Conservation (phyloP, 1,139 yeast genomes). For the Kodamaea alishanica region DNA sequence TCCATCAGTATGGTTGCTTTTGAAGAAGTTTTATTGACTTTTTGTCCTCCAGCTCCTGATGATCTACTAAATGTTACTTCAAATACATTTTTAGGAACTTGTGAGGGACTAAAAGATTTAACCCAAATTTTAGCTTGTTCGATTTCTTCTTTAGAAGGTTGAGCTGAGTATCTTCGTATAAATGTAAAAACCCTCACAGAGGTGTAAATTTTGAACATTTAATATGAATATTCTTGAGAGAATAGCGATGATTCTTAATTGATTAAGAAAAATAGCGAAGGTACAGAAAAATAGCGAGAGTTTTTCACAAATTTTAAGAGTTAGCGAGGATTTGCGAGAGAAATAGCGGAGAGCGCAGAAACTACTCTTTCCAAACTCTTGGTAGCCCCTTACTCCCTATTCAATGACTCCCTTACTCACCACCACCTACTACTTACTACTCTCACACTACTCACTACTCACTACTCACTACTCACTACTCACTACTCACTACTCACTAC, state of each 20-base stretch:
- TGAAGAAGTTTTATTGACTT: conserved; percentile 80
- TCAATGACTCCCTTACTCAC: no score
- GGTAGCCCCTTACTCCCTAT: no score
- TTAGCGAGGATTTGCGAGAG: background rate
- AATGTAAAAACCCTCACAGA: background rate
- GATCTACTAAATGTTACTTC: conserved; percentile 61
- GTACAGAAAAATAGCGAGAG: background rate
- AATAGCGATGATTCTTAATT: no score
- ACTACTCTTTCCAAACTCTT: no score
- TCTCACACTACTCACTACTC: no score
- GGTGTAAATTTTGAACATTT: background rate
- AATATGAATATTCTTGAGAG: background rate
- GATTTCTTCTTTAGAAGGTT: conserved; percentile 19
- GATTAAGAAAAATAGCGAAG: background rate
- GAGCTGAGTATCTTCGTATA: conserved; percentile 1
- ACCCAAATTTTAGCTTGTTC: conserved; percentile 47
- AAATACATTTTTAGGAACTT: conserved; percentile 52
- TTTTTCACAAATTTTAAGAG: background rate
- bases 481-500: no score
- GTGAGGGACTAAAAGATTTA: conserved; percentile 21
- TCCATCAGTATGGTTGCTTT: conserved; percentile 67
- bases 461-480: no score
- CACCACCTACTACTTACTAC: no score
- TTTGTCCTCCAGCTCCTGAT: conserved; percentile 95
- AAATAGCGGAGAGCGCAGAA: background rate